Base-by-base conservation (phyloP, 2,329 filamentous ascomycete species). In the Cylindrodendrum hubeiense region DNA sequence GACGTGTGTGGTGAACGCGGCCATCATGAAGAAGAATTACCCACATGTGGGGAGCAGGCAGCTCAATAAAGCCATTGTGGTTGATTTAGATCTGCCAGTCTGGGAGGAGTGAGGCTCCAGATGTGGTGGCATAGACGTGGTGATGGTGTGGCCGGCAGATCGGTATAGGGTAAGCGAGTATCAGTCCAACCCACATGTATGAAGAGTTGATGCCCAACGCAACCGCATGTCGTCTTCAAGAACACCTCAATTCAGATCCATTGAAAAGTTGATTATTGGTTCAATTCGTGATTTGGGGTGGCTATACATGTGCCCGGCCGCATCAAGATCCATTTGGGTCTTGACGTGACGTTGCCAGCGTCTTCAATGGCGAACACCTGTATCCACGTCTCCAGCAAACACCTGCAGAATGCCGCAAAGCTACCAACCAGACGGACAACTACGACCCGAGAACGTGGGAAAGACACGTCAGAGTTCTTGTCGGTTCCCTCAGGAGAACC, bases 1-100 rank as follows among this genome's bases (percentile, higher is more conserved):
- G 81, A 96, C 93, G 1, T 95, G 90, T 75, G 82, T 97, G 57
- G 86, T 96, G 71, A 97, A 97, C 79, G 92, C 92, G 28, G 90
- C 93, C 21, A 90, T 95, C 67, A 87, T 92, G 84, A 89, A 89
- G 46, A 89, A 85, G 22, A 90, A 87, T 66, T 90, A 88, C 79
- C 90, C 90, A 53, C 89, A 91, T 67, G 73, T 71, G 1, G 85
- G 83, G 2, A 88, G 88, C 17, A 92, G 90, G 77, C 84, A 79
- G 66, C 89, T 92, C 79, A 90, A 95, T 78, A 93, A 94, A 76
- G 91, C 93, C 21, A 91, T 97, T 70, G 90, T 97, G n/a, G 89
- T 97, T 13, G 93, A 97, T 76, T 75, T 97, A 30, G 89, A 94
- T 69, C 81, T 96, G 66, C 90, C 91, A 0, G 82, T 90, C 7